Conservation (phyloP, 1,284 basidiomycete species). For the Tylopilus orsonianus region DNA sequence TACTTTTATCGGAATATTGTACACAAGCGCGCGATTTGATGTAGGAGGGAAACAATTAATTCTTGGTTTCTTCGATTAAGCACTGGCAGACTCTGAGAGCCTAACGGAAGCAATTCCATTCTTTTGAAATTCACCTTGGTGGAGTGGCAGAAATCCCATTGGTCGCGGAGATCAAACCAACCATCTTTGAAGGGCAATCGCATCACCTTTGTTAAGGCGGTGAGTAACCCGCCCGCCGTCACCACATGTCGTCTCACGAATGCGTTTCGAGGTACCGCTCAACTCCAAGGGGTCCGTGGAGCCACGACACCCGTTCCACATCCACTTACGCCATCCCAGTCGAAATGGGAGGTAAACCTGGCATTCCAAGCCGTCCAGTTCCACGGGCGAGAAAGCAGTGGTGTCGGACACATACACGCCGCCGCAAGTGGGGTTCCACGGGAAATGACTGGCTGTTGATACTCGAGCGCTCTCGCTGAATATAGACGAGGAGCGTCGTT, state of each 20-base stretch:
- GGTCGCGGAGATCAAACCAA: conserved; percentile 36
- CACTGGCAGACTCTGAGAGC: conserved; percentile 18
- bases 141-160: conserved; percentile 8
- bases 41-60: conserved; percentile 12
- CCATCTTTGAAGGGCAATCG: not conserved
- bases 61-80: conserved; percentile 11
- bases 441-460: not conserved
- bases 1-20: conserved; percentile 24
- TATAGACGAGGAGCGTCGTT: conserved; percentile 1
- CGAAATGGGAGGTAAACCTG: too few relatives aligned
- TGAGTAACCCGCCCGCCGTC: not conserved
- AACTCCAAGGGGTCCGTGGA: conserved; percentile 34
- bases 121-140: conserved; percentile 4
- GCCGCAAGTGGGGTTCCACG: not conserved
- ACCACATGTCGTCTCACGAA: conserved; percentile 6
- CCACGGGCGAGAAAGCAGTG: too few relatives aligned
- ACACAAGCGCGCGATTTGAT: conserved; percentile 4
- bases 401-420: conserved; percentile 2
- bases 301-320: conserved; percentile 1
- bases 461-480: not conserved
- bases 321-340: conserved; percentile 1
- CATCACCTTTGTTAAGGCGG: too few relatives aligned
- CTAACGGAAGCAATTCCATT: conserved; percentile 32
- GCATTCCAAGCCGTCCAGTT: not conserved
- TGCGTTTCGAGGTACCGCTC: conserved; percentile 4